Evolutionary conservation across 495 filamentous ascomycete genomes (phyloP).

Genomic region (Bombardia bombarda): DNA sequence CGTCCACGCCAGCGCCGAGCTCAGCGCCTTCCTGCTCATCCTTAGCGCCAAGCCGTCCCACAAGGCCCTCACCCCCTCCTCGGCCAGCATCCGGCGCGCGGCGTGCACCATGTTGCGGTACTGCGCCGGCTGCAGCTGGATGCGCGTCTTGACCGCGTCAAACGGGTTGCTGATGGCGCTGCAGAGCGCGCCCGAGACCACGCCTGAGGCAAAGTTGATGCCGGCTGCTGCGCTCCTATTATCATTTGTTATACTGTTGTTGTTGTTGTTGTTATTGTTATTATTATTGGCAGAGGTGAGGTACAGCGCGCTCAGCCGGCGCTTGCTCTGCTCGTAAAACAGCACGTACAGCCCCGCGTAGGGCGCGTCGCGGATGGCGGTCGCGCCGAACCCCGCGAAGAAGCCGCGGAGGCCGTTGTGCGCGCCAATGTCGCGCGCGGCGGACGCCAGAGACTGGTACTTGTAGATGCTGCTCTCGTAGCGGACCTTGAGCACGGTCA

Average conservation of each 20-base stretch:
- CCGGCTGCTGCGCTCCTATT: slow-evolving; percentile 45
- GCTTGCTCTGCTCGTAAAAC: slow-evolving; percentile 88
- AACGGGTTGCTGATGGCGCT: slow-evolving; percentile 89
- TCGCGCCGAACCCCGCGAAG: slow-evolving; percentile 90
- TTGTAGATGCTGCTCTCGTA: slow-evolving; percentile 81
- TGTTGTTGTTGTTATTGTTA: slow-evolving; percentile 6
- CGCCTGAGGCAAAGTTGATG: slow-evolving; percentile 79
- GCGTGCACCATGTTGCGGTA: slow-evolving; percentile 85
- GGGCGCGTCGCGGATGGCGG: slow-evolving; percentile 85
- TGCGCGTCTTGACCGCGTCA: slow-evolving; percentile 88
- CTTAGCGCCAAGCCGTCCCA: slow-evolving; percentile 83
- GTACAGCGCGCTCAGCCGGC: slow-evolving; percentile 42
- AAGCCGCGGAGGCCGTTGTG: slow-evolving; percentile 76
- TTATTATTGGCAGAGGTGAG: slow-evolving; percentile 2
- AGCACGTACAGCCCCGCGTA: slow-evolving; percentile 93
- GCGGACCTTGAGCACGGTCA: slow-evolving; percentile 94
- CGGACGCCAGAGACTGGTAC: slow-evolving; percentile 69
- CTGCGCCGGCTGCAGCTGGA: slow-evolving; percentile 77
- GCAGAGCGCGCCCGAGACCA: slow-evolving; percentile 64
- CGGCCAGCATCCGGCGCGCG: slow-evolving; percentile 61
- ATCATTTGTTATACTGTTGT: not conserved
- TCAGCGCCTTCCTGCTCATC: slow-evolving; percentile 86
- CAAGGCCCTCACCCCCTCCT: slow-evolving; percentile 74
- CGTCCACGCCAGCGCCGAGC: slow-evolving; percentile 89
- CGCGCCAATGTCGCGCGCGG: slow-evolving; percentile 63